Base-by-base conservation (phyloP, 768 basidiomycete species). In the Boletus bicolor region DNA sequence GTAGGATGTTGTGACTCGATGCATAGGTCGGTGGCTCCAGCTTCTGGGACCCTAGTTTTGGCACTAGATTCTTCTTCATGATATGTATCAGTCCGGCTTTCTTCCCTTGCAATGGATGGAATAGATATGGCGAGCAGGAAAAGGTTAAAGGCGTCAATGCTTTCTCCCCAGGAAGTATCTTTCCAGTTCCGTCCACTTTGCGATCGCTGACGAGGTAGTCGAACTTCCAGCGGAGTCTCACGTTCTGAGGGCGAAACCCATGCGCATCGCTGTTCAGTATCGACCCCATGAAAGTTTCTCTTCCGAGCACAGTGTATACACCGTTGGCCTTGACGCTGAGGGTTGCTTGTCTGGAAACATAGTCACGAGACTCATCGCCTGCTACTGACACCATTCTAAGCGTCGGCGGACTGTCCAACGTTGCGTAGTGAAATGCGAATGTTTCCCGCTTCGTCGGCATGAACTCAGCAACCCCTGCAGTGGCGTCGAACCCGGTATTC, bases 131-230 rank as follows among this genome's bases (percentile, higher is more conserved):
- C 4, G 88, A 84, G 64, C 91, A 93, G 17, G 83, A 80, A 68
- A 92, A 91, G 17, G 81, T 81, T 24, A 92, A 69, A 3, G 91
- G 91, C 2, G 83, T 87, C 53, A 91, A 64, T 2, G 75, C 76
- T 73, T 87, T 89, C 72, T 93, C 92, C 15, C 87, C 88, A 7
- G 78, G 74, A n/a, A 71, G 64, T 17, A 74, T 63, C 55, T 75
- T 78, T 24, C 81, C 80, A 5, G 76, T 73, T 7, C 68, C 67
- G 24, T 81, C 76, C 24, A 72, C 71, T 51, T 75, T 70, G 34
- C 82, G 77, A 59, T 90, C 84, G 39, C 82, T 80, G 10, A 94
- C 87, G 34, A 84, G 64, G 66, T 94, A 94, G 53, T 89, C 87
- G 59, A 94, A 87, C 53, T 82, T 82, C 93, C 92, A 93, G 24